These are phyloP conservation scores for Kazachstania kunashirensis DNA, from an alignment of 805 yeast species.

Conservation along the genomic window DNA sequence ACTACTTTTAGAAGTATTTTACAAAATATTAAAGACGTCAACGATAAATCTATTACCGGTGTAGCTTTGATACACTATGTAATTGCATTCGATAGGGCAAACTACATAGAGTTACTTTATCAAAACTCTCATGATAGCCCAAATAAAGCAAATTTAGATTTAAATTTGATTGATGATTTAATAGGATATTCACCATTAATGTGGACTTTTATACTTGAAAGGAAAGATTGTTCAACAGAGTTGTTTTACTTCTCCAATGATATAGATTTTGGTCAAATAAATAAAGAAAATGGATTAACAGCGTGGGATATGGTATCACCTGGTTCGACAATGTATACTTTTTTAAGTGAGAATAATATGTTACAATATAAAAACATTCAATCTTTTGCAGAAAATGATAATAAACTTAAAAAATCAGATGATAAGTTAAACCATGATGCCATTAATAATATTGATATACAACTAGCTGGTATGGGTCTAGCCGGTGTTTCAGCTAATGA, in stretches of 20 bases:
- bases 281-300: slow-evolving; percentile 15
- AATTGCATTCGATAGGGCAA: slow-evolving; percentile 42
- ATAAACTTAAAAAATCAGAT: not conserved
- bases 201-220: slow-evolving; percentile 74
- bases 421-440: not conserved
- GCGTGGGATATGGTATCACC: slow-evolving; percentile 53
- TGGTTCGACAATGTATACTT: slow-evolving; percentile 47
- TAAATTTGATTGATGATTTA: slow-evolving; percentile 41
- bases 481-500: slow-evolving; percentile 6
- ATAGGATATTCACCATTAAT: slow-evolving; percentile 59
- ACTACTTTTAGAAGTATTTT: slow-evolving; percentile 14
- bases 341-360: slow-evolving; percentile 45
- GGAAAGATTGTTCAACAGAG: slow-evolving; percentile 43
- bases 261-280: slow-evolving; percentile 33
- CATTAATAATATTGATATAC: slow-evolving; percentile 29
- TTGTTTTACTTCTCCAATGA: slow-evolving; percentile 59
- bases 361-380: slow-evolving; percentile 8
- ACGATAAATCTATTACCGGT: slow-evolving; percentile 30
- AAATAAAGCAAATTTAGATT: slow-evolving; percentile 30
- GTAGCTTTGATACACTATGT: slow-evolving; percentile 43
- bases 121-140: slow-evolving; percentile 8
- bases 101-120: slow-evolving; percentile 40
- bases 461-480: slow-evolving; percentile 31
- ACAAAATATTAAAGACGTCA: slow-evolving; percentile 10
- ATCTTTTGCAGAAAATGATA: not conserved